A percentile compares a stretch with the other conserved stretches of the same genome.
These are phyloP conservation scores for Ceratocystis colombiana DNA, from an alignment of 2,329 filamentous ascomycete species.

Conservation along the genomic window DNA sequence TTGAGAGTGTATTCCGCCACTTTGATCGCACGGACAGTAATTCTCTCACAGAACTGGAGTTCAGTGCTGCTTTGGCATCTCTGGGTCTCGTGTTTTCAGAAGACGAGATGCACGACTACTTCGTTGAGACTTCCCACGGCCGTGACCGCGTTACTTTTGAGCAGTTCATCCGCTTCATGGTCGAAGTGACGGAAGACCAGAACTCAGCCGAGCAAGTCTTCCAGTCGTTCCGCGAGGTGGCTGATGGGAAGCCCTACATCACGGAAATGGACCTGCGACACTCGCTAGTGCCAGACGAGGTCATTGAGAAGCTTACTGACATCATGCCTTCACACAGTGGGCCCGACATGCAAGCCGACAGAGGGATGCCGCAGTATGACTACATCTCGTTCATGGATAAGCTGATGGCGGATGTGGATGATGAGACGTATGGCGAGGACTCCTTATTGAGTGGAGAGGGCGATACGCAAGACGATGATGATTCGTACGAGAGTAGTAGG, in stretches of 20 bases:
- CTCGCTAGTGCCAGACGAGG: slow-evolving; percentile 88
- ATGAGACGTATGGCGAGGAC: slow-evolving; percentile 24
- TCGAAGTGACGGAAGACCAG: slow-evolving; percentile 96
- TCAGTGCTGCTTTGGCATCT: slow-evolving; percentile 89
- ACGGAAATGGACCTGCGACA: slow-evolving; percentile 95
- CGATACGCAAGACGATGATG: slow-evolving; percentile 22
- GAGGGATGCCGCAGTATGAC: slow-evolving; percentile 79
- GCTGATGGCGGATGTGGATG: slow-evolving; percentile 46
- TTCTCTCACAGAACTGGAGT: slow-evolving; percentile 83
- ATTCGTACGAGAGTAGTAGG: slow-evolving; percentile 20
- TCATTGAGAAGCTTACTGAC: slow-evolving; percentile 83
- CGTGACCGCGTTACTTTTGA: slow-evolving; percentile 83
- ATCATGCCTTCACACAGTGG: slow-evolving; percentile 79
- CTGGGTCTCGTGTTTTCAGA: slow-evolving; percentile 93
- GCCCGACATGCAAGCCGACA: slow-evolving; percentile 75
- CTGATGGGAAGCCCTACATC: slow-evolving; percentile 96
- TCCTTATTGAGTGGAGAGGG: slow-evolving; percentile 24
- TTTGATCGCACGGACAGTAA: slow-evolving; percentile 93
- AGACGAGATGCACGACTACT: slow-evolving; percentile 95
- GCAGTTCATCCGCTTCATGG: slow-evolving; percentile 99
- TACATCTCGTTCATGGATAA: slow-evolving; percentile 97
- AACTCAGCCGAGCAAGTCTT: slow-evolving; percentile 98
- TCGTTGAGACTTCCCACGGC: slow-evolving; percentile 72
- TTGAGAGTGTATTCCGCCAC: slow-evolving; percentile 95
- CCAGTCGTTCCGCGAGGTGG: slow-evolving; percentile 93